A percentile compares a stretch with the other conserved stretches of the same genome.
Evolutionary conservation across 495 filamentous ascomycete genomes (phyloP).

Genomic region (Xylaria longipes): DNA sequence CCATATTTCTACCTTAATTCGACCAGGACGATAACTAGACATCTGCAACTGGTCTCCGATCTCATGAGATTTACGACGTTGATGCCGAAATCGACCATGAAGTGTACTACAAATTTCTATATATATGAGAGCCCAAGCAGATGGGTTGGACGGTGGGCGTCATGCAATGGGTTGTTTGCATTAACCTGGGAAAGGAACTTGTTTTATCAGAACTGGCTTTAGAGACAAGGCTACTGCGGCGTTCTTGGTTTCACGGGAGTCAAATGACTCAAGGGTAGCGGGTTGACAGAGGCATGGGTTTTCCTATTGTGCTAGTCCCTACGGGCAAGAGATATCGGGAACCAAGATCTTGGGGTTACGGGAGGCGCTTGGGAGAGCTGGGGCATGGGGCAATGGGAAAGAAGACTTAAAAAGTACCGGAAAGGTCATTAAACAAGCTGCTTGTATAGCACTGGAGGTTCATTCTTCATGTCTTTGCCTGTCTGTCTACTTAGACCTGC

Average conservation of each 20-base stretch:
- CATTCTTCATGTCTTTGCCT: background rate
- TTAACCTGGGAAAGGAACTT: background rate
- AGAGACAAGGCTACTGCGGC: background rate
- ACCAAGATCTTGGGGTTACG: background rate
- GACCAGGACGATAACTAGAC: background rate
- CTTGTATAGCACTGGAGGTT: background rate
- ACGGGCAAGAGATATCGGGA: background rate
- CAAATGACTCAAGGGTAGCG: background rate
- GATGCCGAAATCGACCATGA: conserved; percentile 24
- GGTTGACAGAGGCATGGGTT: background rate
- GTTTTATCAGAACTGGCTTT: conserved; percentile 14
- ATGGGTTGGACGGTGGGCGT: conserved; percentile 25
- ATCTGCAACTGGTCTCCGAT: background rate
- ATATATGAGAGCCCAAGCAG: conserved; percentile 28
- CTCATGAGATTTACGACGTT: conserved; percentile 34
- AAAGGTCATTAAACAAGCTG: conserved; percentile 11
- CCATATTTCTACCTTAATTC: conserved; percentile 4
- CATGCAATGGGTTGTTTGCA: conserved; percentile 4
- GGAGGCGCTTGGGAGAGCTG: background rate
- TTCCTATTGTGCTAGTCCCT: background rate
- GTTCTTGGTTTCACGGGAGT: conserved; percentile 12
- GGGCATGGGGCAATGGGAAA: background rate
- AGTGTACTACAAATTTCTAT: conserved; percentile 32
- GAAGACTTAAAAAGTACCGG: background rate
- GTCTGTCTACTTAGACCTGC: conserved; percentile 13